These are phyloP conservation scores for Priceomyces castillae DNA, from an alignment of 805 yeast genomes.

Conservation along the genomic window DNA sequence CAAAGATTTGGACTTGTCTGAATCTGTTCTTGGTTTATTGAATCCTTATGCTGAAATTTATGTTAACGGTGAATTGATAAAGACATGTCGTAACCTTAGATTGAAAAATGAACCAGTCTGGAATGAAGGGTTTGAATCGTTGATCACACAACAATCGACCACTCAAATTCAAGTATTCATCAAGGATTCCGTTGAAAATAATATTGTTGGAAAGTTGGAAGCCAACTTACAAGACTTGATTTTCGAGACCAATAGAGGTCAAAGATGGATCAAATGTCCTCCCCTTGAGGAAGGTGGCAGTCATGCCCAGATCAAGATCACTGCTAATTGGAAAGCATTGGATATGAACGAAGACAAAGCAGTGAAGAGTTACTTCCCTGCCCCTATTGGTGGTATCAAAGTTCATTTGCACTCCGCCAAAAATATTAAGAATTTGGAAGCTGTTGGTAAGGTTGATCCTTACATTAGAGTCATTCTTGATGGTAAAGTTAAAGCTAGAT, in stretches of 20 bases:
- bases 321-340: slow-evolving; percentile 71
- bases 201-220: slow-evolving; percentile 51
- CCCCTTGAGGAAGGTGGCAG: slow-evolving; percentile 45
- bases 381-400: slow-evolving; percentile 68
- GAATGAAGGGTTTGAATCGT: slow-evolving; percentile 59
- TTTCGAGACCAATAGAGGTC: slow-evolving; percentile 48
- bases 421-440: slow-evolving; percentile 55
- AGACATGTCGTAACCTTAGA: slow-evolving; percentile 58
- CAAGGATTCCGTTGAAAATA: slow-evolving; percentile 57
- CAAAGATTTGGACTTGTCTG: slow-evolving; percentile 50
- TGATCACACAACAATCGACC: slow-evolving; percentile 58
- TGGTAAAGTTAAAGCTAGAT: slow-evolving; percentile 55
- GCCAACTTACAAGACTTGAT: slow-evolving; percentile 54
- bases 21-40: slow-evolving; percentile 50
- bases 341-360: slow-evolving; percentile 49
- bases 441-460: slow-evolving; percentile 75
- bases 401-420: slow-evolving; percentile 54
- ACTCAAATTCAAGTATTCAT: slow-evolving; percentile 56
- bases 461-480: slow-evolving; percentile 59
- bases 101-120: slow-evolving; percentile 72
- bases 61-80: slow-evolving; percentile 54
- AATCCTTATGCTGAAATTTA: slow-evolving; percentile 70
- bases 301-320: slow-evolving; percentile 43
- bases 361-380: slow-evolving; percentile 42
- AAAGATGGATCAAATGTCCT: slow-evolving; percentile 46